Evolutionary conservation across 140 eudicot species (phyloP).

Genomic region (Ambrosia hybrid): DNA sequence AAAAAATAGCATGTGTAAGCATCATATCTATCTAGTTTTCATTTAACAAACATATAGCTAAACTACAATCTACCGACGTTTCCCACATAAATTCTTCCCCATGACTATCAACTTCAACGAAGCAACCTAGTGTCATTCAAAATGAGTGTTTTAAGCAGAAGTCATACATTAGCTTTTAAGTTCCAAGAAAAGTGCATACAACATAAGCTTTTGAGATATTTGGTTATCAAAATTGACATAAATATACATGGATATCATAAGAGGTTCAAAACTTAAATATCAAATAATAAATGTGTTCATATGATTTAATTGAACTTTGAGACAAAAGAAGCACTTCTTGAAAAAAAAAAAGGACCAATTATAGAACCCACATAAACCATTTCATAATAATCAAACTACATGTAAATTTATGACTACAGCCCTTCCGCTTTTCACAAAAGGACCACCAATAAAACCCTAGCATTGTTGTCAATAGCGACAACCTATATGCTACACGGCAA

Average conservation of each 20-base stretch:
- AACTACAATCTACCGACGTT: background rate
- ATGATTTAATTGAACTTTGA: background rate
- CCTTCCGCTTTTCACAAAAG: background rate
- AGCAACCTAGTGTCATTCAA: slow-evolving; percentile 10
- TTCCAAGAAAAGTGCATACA: background rate
- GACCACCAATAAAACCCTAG: background rate
- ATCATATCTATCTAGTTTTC: slow-evolving; percentile 7
- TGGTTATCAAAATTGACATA: background rate
- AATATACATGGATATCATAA: slow-evolving; percentile 1
- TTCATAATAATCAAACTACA: background rate
- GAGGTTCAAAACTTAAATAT: background rate
- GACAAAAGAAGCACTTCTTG: background rate
- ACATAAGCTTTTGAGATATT: background rate
- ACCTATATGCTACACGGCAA: too few relatives aligned
- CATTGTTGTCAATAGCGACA: too few relatives aligned
- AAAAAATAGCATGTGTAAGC: background rate
- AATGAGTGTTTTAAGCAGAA: background rate
- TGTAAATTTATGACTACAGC: background rate
- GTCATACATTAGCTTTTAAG: background rate
- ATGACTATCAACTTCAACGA: slow-evolving; percentile 3
- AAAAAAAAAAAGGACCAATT: background rate
- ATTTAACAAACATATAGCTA: background rate
- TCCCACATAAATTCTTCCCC: background rate
- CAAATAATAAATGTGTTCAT: background rate
- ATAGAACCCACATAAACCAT: background rate